Conservation (phyloP, 345 rosid genomes). For the Melastoma malabathricum region DNA sequence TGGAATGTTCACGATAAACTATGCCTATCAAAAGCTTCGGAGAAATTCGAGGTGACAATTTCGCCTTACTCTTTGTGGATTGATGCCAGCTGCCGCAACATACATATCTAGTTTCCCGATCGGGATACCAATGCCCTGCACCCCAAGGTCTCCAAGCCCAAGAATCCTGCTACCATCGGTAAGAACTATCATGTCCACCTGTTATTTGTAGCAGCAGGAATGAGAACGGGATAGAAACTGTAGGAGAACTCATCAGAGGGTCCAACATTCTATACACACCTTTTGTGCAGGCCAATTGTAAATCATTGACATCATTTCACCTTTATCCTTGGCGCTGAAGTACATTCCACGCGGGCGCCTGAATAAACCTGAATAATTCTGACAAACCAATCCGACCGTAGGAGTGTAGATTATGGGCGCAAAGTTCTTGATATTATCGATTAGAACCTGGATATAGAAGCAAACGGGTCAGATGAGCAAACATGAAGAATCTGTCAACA, state of each 20-base stretch:
- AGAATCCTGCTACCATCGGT: constrained; percentile 97
- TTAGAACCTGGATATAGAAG: constrained; percentile 56
- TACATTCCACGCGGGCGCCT: constrained; percentile 99
- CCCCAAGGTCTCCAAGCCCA: constrained; percentile 98
- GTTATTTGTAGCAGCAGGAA: constrained; percentile 10
- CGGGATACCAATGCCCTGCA: constrained; percentile 95
- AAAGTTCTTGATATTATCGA: constrained; percentile 85
- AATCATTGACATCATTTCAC: constrained; percentile 99
- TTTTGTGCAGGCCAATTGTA: constrained; percentile 84
- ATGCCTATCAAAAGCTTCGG: not conserved
- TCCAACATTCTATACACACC: constrained; percentile 23
- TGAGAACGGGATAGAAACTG: not conserved
- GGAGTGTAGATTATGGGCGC: constrained; percentile 95
- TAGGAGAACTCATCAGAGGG: too few species aligned
- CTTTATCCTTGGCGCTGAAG: constrained; percentile 97
- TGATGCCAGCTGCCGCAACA: constrained; percentile 96
- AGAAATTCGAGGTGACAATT: not conserved
- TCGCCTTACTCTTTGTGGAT: constrained; percentile 72
- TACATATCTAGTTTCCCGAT: constrained; percentile 98
- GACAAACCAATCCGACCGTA: constrained; percentile 92
- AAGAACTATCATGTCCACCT: constrained; percentile 98
- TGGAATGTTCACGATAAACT: not conserved
- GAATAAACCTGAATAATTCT: constrained; percentile 89
- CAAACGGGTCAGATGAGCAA: constrained; percentile 1
- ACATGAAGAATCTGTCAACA: constrained; percentile 3